These are phyloP conservation scores for Aeschynomene evenia DNA, from an alignment of 306 rosid species.

Conservation along the genomic window DNA sequence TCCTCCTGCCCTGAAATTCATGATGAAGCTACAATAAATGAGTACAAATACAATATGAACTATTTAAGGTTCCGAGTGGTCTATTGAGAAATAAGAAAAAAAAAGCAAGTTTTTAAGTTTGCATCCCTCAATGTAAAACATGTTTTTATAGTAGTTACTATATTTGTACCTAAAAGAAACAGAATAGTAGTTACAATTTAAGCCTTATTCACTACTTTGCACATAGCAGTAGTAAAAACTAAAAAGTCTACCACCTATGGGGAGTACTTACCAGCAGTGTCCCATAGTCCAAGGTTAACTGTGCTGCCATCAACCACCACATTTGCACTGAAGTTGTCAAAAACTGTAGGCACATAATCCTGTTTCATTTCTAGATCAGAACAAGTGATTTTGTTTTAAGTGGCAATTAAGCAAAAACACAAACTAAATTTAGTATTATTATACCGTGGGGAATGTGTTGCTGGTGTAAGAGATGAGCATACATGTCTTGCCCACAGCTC, in stretches of 20 bases:
- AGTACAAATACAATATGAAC: background rate
- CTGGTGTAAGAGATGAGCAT: slow-evolving; percentile 91
- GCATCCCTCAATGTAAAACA: no score
- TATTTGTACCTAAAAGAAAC: background rate
- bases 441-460: slow-evolving; percentile 87
- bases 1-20: slow-evolving; percentile 82
- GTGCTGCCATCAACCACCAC: slow-evolving; percentile 96
- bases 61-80: no score
- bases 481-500: slow-evolving; percentile 94
- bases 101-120: no score
- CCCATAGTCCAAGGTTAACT: slow-evolving; percentile 90
- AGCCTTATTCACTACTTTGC: slow-evolving; percentile 10
- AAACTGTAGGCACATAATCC: slow-evolving; percentile 95
- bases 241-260: background rate
- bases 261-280: slow-evolving; percentile 78
- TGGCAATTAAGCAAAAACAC: slow-evolving; percentile 8
- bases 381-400: slow-evolving; percentile 9
- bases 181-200: background rate
- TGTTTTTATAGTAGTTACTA: background rate
- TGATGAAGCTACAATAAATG: background rate
- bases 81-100: no score
- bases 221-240: background rate
- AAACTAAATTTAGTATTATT: slow-evolving; percentile 14
- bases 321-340: slow-evolving; percentile 95
- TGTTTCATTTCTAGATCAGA: slow-evolving; percentile 11